phyloP scores from a whole-genome alignment of 2,329 filamentous ascomycete species.

The Penicillium sp. region DNA sequence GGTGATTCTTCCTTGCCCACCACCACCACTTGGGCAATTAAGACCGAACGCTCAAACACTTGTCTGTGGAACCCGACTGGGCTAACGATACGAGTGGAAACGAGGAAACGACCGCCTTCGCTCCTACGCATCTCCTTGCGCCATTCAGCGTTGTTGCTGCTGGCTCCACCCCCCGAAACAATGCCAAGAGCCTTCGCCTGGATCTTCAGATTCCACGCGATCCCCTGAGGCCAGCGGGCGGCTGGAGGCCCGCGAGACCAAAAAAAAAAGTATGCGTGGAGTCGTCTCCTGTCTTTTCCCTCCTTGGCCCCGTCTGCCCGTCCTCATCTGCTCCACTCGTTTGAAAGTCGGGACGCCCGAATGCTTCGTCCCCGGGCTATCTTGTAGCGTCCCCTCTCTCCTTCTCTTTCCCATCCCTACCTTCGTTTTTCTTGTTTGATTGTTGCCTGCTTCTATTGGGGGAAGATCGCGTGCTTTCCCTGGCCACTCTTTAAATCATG shows the following conservation, averaged over 20 bases:
- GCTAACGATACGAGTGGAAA: conserved; percentile 14
- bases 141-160: not conserved
- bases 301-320: conserved; percentile 3
- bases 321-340: conserved; percentile 8
- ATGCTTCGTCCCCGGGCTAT: conserved; percentile 7
- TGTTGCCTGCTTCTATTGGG: conserved; percentile 1
- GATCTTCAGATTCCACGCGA: conserved; percentile 12
- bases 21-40: not conserved
- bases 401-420: conserved; percentile 4
- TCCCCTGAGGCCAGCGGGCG: conserved; percentile 8
- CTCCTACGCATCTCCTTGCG: not conserved
- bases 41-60: conserved; percentile 6
- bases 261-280: not conserved
- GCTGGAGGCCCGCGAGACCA: not conserved
- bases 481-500: conserved; percentile 36
- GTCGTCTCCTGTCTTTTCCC: conserved; percentile 3
- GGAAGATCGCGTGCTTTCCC: conserved; percentile 29
- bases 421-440: conserved; percentile 12
- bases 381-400: not conserved
- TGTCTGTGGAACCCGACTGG: conserved; percentile 10
- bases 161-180: conserved; percentile 10
- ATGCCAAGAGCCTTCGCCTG: conserved; percentile 9
- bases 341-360: conserved; percentile 4
- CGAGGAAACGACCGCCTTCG: not conserved
- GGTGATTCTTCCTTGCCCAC: no score